Base-by-base conservation (phyloP, 805 yeast genomes). In the Metschnikowia gelsemii region DNA sequence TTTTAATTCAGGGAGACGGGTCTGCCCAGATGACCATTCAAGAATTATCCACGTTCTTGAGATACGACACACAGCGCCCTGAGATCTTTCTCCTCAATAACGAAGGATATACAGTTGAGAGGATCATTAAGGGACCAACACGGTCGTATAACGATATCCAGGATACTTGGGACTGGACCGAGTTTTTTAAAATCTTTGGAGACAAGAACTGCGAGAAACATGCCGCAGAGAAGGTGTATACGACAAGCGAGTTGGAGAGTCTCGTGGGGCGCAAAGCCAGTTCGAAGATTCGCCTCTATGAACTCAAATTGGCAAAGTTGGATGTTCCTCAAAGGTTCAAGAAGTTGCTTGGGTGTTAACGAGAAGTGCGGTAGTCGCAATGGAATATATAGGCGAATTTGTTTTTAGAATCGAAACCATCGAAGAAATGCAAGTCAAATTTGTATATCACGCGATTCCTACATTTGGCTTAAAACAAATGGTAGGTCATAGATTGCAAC, bases 11-110 rank as follows among this genome's bases (percentile, higher is more conserved):
- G 68, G 96, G 97, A 42, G 97, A 90, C 61, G 97, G 97, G 1
- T 82, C 96, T 2, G 91, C 96, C 2, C 96, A 87, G 68, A 86
- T 90, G 96, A 88, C 96, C 4, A 72, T 84, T 41, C 96, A 90
- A 70, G 97, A 90, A 58, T 62, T 82, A 36, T 78, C 87, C 0
- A 73, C 87, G 2, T 78, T 76, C 56, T 61, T 84, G 28, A 75
- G 87, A 47, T 68, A 75, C 47, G 68, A 72, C 14, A 70, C 84
- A 30, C 76, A 76, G 26, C 42, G 52, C 14, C 87, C 95, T 17
- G 77, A 83, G 30, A 73, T 90, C 20, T 76, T 89, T 52, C 63
- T 90, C 38, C 68, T 88, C 64, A 90, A 90, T 65, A 90, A 90
- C 63, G 75, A 76, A 43, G 97, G 97, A 1, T 90, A 90, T 66